Conservation (phyloP, 352 stramenopile species). For the Phytophthora fragariae region DNA sequence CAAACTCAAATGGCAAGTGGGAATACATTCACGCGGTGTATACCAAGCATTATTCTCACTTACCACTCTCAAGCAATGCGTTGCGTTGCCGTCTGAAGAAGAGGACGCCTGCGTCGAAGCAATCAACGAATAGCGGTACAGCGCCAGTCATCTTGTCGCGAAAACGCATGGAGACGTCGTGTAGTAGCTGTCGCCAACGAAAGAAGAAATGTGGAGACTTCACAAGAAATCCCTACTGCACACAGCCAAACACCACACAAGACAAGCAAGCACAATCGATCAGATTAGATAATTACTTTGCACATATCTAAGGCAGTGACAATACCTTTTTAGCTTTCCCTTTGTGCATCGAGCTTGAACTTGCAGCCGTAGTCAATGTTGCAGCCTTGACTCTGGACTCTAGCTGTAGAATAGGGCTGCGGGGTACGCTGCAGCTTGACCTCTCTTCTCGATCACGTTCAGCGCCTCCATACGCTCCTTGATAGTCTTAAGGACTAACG, state of each 20-base stretch:
- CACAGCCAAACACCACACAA: not conserved
- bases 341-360: too few species aligned
- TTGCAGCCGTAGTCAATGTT: too few species aligned
- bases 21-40: constrained; percentile 4
- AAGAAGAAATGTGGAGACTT: constrained; percentile 9
- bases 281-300: not conserved
- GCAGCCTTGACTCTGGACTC: too few species aligned
- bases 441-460: too few species aligned
- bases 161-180: constrained; percentile 8
- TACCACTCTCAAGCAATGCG: not conserved
- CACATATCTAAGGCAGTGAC: not conserved
- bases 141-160: not conserved
- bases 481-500: too few species aligned
- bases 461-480: too few species aligned
- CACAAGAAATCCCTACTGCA: constrained; percentile 7
- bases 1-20: constrained; percentile 13
- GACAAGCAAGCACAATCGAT: not conserved
- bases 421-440: too few species aligned
- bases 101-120: not conserved
- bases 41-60: constrained; percentile 5
- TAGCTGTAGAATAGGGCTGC: too few species aligned
- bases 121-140: not conserved
- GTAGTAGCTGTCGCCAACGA: constrained; percentile 4
- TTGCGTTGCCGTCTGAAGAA: not conserved
- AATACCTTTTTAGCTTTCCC: not conserved